These are phyloP conservation scores for Suhomyces maxii DNA, from an alignment of 1,139 yeast species.

Conservation along the genomic window DNA sequence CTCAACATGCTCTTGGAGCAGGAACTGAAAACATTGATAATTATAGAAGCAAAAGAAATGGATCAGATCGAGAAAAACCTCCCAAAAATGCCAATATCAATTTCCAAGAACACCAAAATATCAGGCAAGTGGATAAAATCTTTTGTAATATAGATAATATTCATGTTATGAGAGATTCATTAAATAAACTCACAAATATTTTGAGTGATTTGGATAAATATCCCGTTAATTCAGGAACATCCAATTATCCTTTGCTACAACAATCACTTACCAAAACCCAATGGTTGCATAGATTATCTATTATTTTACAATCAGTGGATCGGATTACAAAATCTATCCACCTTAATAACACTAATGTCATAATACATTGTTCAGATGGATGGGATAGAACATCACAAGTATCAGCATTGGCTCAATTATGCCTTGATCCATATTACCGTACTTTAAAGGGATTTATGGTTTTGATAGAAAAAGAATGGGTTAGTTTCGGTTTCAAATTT, in stretches of 20 bases:
- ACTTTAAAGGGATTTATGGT: slow-evolving; percentile 85
- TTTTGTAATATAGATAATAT: slow-evolving; percentile 92
- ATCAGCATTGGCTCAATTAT: slow-evolving; percentile 78
- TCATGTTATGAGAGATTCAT: slow-evolving; percentile 89
- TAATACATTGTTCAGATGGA: slow-evolving; percentile 95
- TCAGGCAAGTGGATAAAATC: slow-evolving; percentile 51
- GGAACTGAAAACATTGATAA: slow-evolving; percentile 93
- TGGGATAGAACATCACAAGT: slow-evolving; percentile 97
- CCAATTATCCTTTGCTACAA: slow-evolving; percentile 32
- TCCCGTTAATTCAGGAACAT: slow-evolving; percentile 24
- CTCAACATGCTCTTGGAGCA: slow-evolving; percentile 95
- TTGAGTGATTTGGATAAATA: slow-evolving; percentile 68
- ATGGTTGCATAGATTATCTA: slow-evolving; percentile 76
- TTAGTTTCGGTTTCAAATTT: slow-evolving; percentile 90
- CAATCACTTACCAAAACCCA: slow-evolving; percentile 60
- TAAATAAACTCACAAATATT: slow-evolving; percentile 60
- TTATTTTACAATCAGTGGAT: slow-evolving; percentile 75
- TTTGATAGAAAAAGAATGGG: slow-evolving; percentile 91
- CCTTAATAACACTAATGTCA: slow-evolving; percentile 75
- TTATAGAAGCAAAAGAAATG: slow-evolving; percentile 47
- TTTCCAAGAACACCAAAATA: slow-evolving; percentile 7
- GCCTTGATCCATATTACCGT: slow-evolving; percentile 87
- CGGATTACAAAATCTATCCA: slow-evolving; percentile 77
- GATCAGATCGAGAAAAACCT: slow-evolving; percentile 11
- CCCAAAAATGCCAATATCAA: slow-evolving; percentile 8